phyloP scores from a whole-genome alignment of 257 asterid genomes.

The Cordia subcordata region DNA sequence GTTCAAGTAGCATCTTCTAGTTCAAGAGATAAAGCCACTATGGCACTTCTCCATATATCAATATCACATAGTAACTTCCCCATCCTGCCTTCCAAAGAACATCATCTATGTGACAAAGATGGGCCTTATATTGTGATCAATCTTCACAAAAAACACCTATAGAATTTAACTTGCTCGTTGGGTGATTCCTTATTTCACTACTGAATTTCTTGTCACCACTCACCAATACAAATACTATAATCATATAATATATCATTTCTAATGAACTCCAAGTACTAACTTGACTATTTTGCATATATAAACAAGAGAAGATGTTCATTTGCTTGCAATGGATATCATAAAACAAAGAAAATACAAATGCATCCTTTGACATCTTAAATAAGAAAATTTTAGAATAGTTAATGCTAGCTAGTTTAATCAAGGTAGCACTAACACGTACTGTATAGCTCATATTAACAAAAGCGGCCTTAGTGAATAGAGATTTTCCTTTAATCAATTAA shows the following conservation, averaged over 20 bases:
- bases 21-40: slow-evolving; percentile 88
- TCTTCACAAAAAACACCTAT: background rate
- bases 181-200: no score
- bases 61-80: slow-evolving; percentile 78
- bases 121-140: slow-evolving; percentile 7
- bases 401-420: no score
- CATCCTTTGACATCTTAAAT: background rate
- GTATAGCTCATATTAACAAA: no score
- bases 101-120: slow-evolving; percentile 62
- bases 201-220: no score
- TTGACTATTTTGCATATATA: no score
- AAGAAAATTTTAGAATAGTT: no score
- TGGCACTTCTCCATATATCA: slow-evolving; percentile 75
- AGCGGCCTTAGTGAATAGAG: background rate
- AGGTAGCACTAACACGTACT: background rate
- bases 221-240: no score
- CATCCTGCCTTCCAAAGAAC: slow-evolving; percentile 93
- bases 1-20: slow-evolving; percentile 98
- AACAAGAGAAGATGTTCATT: no score
- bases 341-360: background rate
- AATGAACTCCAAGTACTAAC: no score
- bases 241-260: no score
- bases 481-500: background rate
- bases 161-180: background rate
- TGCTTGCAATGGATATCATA: no score